These are phyloP conservation scores for Penicillium manginii DNA, from an alignment of 495 filamentous ascomycete species.

Conservation along the genomic window DNA sequence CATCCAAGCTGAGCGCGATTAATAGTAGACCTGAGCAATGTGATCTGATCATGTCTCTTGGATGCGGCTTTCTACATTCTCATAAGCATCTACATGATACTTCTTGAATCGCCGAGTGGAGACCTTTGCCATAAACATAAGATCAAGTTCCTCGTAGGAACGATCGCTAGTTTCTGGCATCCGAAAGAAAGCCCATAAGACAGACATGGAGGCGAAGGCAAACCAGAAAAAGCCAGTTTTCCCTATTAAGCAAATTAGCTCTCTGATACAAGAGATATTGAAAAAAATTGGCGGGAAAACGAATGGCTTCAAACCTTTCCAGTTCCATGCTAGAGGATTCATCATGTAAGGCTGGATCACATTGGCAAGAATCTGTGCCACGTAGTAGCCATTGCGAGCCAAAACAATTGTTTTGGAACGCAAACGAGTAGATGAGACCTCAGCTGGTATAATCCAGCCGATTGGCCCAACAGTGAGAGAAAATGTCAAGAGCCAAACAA, in stretches of 20 bases:
- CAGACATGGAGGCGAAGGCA: conserved; percentile 22
- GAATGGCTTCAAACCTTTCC: conserved; percentile 18
- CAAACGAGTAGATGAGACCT: conserved; percentile 43
- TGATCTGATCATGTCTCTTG: neutral
- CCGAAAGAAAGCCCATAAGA: conserved; percentile 43
- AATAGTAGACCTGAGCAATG: neutral
- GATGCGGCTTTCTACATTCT: neutral
- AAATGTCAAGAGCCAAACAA: conserved; percentile 48
- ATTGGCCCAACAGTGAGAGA: conserved; percentile 47
- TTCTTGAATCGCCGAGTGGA: conserved; percentile 50
- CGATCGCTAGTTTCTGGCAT: conserved; percentile 50
- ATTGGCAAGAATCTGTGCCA: conserved; percentile 32
- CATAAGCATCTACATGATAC: conserved; percentile 22
- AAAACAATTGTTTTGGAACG: conserved; percentile 42
- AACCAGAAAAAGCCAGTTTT: conserved; percentile 48
- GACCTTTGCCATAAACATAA: conserved; percentile 57
- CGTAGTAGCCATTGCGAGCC: conserved; percentile 37
- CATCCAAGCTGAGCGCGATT: neutral
- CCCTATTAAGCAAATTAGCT: conserved; percentile 9
- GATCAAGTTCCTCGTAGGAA: conserved; percentile 60
- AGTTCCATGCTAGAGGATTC: conserved; percentile 43
- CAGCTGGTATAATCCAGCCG: conserved; percentile 37
- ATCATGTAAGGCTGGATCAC: conserved; percentile 41
- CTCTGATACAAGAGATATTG: neutral
- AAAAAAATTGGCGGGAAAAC: neutral